Evolutionary conservation across 495 filamentous ascomycete genomes (phyloP).

Genomic region (Aspergillus mulundensis): DNA sequence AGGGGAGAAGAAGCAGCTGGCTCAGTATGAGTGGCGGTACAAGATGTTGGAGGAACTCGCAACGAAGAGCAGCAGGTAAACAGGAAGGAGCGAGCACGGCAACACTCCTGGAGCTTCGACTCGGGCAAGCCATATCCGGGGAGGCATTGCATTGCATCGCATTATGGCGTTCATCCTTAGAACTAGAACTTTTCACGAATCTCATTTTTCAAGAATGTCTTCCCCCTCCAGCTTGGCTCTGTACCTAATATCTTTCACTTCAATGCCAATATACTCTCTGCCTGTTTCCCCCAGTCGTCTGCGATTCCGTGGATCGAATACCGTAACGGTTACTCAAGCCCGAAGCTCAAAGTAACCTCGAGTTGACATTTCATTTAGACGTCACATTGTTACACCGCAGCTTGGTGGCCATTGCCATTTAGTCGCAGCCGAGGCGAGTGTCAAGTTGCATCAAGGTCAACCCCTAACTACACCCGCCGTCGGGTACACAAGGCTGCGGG

Average conservation of each 20-base stretch:
- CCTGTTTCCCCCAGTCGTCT: constrained; percentile 2
- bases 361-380: neutral
- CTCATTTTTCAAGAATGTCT: constrained; percentile 4
- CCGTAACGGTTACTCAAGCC: constrained; percentile 4
- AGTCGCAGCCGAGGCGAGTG: constrained; percentile 22
- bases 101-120: constrained; percentile 4
- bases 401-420: constrained; percentile 8
- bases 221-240: neutral
- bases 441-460: neutral
- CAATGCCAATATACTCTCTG: neutral
- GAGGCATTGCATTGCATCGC: constrained; percentile 11
- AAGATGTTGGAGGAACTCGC: constrained; percentile 34
- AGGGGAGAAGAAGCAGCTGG: constrained; percentile 32
- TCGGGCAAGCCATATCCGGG: constrained; percentile 1
- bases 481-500: constrained; percentile 1
- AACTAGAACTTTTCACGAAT: constrained; percentile 17
- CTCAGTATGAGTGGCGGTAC: constrained; percentile 40
- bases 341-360: constrained; percentile 8
- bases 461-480: neutral
- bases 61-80: constrained; percentile 19
- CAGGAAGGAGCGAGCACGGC: constrained; percentile 6
- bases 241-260: neutral
- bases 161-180: constrained; percentile 34
- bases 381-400: constrained; percentile 10
- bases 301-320: neutral